Conservation (phyloP, 352 stramenopile genomes). For the Elongisporangium undulatum region DNA sequence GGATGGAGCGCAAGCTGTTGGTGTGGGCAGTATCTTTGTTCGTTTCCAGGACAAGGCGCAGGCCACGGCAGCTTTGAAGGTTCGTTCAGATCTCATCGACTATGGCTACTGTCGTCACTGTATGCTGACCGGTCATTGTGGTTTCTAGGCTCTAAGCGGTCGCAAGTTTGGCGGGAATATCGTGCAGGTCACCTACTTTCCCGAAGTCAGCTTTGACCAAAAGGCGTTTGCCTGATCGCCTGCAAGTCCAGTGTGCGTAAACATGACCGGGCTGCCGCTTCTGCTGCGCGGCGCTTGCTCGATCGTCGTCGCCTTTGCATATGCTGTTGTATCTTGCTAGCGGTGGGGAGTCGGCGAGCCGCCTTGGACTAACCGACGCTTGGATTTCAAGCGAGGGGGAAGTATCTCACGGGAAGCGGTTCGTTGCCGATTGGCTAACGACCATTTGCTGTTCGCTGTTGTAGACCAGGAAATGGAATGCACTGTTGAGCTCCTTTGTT, state of each 20-base stretch:
- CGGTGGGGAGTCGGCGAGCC: neutral
- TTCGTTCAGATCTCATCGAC: slow-evolving; percentile 10
- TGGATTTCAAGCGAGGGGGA: slow-evolving; percentile 3
- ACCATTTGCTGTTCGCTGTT: slow-evolving; percentile 18
- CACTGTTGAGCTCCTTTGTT: slow-evolving; percentile 11
- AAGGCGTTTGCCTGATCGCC: slow-evolving; percentile 47
- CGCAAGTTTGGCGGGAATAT: slow-evolving; percentile 87
- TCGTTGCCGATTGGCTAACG: slow-evolving; percentile 12
- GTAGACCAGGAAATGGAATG: slow-evolving; percentile 22
- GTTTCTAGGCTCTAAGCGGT: slow-evolving; percentile 62
- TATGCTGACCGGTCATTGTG: neutral
- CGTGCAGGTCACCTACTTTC: slow-evolving; percentile 78
- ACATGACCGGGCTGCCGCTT: neutral
- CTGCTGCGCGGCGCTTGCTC: neutral
- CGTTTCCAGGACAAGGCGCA: slow-evolving; percentile 59
- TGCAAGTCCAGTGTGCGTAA: neutral
- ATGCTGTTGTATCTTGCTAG: slow-evolving; percentile 1
- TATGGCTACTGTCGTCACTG: neutral
- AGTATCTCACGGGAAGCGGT: slow-evolving; percentile 2
- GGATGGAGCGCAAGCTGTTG: slow-evolving; percentile 51
- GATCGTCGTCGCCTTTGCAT: slow-evolving; percentile 3
- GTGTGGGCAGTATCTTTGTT: slow-evolving; percentile 79
- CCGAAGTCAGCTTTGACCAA: slow-evolving; percentile 67
- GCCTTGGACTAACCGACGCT: neutral
- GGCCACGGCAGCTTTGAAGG: slow-evolving; percentile 68